A percentile compares a stretch with the other conserved stretches of the same genome.
phyloP scores from a whole-genome alignment of 2,329 filamentous ascomycete genomes.

The Aspergillus texensis region DNA sequence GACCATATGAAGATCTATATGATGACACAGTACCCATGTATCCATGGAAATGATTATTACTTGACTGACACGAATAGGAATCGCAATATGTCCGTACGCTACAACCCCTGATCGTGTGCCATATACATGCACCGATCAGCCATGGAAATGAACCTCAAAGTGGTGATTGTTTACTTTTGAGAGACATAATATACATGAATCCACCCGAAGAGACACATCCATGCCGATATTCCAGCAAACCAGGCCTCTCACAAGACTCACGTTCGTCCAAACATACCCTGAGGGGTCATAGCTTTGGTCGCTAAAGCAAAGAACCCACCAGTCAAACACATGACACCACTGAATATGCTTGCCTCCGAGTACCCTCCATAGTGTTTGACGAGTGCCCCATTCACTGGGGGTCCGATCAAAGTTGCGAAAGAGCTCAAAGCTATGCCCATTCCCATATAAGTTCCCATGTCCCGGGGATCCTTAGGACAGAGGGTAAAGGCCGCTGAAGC shows the following conservation, averaged over 20 bases:
- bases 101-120: not conserved
- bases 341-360: conserved; percentile 40
- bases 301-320: conserved; percentile 33
- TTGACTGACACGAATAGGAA: not conserved
- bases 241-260: not conserved
- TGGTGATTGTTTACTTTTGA: not conserved
- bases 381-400: conserved; percentile 51
- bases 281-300: conserved; percentile 38
- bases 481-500: conserved; percentile 40
- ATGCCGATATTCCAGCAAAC: too few relatives aligned
- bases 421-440: conserved; percentile 37
- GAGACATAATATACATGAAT: not conserved
- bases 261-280: conserved; percentile 40
- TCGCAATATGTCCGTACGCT: not conserved
- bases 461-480: conserved; percentile 30
- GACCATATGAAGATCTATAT: not conserved
- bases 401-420: conserved; percentile 52
- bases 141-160: not conserved
- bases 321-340: conserved; percentile 27
- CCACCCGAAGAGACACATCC: not conserved
- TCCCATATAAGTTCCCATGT: conserved; percentile 45
- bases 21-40: not conserved
- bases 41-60: not conserved
- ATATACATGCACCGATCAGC: not conserved
- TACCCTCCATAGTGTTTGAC: conserved; percentile 47